A percentile compares a stretch with the other conserved stretches of the same genome.
Evolutionary conservation across 257 asterid species (phyloP).

Genomic region (Jacaranda mimosifolia): DNA sequence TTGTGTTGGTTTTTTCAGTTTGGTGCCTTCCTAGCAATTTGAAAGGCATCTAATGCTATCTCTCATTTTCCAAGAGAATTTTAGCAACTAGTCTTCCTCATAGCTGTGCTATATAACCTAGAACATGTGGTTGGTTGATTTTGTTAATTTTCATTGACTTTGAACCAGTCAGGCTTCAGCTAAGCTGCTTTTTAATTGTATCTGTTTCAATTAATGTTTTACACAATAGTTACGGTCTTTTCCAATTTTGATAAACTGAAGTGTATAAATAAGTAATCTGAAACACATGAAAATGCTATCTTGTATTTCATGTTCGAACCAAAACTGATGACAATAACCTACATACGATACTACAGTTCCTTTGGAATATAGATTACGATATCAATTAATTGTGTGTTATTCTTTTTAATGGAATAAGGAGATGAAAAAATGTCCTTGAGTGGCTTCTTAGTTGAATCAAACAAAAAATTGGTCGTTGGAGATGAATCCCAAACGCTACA

Average conservation of each 20-base stretch:
- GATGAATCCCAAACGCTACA: not conserved
- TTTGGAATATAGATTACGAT: no score
- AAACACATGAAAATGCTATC: not conserved
- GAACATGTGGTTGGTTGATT: not conserved
- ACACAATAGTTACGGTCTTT: not conserved
- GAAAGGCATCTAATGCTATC: not conserved
- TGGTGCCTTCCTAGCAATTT: not conserved
- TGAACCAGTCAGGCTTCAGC: slow-evolving; percentile 9
- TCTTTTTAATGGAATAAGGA: no score
- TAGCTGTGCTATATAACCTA: not conserved
- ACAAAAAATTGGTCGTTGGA: not conserved
- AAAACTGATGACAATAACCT: not conserved
- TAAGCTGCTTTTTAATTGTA: not conserved
- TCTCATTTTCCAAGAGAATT: not conserved
- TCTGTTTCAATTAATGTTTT: not conserved
- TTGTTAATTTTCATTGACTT: slow-evolving; percentile 20
- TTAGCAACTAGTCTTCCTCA: not conserved
- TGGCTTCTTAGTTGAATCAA: not conserved
- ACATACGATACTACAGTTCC: no score
- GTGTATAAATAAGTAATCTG: no score
- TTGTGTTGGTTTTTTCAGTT: not conserved
- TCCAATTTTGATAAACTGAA: not conserved
- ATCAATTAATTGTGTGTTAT: no score
- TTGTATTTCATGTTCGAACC: not conserved
- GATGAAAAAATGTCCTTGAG: not conserved